Evolutionary conservation across 2,329 filamentous ascomycete genomes (phyloP).

Genomic region (Phialophora verrucosa): DNA sequence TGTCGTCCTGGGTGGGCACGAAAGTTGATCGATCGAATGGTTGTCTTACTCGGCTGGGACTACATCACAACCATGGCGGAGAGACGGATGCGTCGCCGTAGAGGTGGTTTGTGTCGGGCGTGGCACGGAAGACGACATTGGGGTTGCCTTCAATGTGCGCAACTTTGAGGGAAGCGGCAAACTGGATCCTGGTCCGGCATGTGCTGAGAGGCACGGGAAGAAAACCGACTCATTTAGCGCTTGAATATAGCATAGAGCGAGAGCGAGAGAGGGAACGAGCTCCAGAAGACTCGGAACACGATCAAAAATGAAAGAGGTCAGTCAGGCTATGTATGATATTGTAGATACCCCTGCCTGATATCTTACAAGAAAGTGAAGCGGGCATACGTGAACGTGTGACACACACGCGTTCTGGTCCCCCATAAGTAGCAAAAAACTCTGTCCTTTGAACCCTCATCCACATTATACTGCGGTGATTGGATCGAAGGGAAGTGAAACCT

Average conservation of each 20-base stretch:
- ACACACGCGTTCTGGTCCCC: not conserved
- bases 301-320: too few relatives aligned
- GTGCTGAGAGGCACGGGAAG: not conserved
- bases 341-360: too few relatives aligned
- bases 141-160: not conserved
- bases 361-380: too few relatives aligned
- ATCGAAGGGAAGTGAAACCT: not conserved
- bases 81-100: not conserved
- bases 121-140: not conserved
- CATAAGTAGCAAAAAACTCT: not conserved
- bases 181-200: not conserved
- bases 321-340: too few relatives aligned
- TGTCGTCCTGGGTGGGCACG: not conserved
- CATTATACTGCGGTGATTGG: not conserved
- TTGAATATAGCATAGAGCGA: not conserved
- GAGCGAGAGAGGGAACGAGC: not conserved
- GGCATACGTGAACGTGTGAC: too few relatives aligned
- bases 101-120: not conserved
- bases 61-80: not conserved
- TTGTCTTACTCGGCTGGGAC: not conserved
- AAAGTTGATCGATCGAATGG: not conserved
- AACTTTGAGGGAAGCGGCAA: not conserved
- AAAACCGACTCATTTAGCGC: not conserved
- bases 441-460: not conserved
- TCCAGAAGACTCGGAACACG: too few relatives aligned